Conservation (phyloP, 352 stramenopile genomes). For the Phytophthora constricta region DNA sequence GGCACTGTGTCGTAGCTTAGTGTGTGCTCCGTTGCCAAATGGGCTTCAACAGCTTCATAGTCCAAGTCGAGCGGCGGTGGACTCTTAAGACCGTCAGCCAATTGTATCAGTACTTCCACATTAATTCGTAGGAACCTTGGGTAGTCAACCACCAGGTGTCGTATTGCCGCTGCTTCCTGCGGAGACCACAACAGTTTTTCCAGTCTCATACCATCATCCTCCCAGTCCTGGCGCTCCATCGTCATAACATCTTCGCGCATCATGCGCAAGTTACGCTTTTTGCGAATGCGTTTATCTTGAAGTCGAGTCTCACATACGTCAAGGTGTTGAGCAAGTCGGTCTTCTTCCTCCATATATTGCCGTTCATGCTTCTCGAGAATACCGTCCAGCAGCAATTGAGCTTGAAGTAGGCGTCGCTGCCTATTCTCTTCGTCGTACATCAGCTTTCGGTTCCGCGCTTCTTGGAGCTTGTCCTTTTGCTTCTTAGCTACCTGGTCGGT, state of each 20-base stretch:
- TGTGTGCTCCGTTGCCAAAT: constrained; percentile 37
- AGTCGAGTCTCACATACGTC: constrained; percentile 20
- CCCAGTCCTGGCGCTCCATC: constrained; percentile 55
- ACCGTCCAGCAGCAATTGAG: constrained; percentile 32
- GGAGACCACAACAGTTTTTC: constrained; percentile 61
- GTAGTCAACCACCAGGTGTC: constrained; percentile 39
- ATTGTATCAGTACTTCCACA: constrained; percentile 48
- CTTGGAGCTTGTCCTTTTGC: constrained; percentile 42
- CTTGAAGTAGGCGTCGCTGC: constrained; percentile 50
- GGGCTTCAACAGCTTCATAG: constrained; percentile 49
- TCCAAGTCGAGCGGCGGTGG: constrained; percentile 60
- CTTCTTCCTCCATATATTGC: constrained; percentile 54
- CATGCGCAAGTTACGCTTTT: constrained; percentile 52
- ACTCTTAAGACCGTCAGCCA: constrained; percentile 22
- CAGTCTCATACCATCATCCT: constrained; percentile 52
- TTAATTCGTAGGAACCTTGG: constrained; percentile 46
- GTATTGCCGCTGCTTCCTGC: constrained; percentile 40
- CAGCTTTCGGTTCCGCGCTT: constrained; percentile 57
- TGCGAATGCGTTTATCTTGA: constrained; percentile 42
- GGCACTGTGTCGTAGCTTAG: constrained; percentile 46
- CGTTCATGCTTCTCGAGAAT: constrained; percentile 55
- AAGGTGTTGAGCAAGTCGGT: constrained; percentile 25
- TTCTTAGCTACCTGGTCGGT: constrained; percentile 42
- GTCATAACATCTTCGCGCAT: constrained; percentile 66
- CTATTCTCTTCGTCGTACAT: constrained; percentile 76